Evolutionary conservation across 306 rosid species (phyloP), one percentile per base, ranked within the genome.

Genomic region (Vigna angularis): DNA sequence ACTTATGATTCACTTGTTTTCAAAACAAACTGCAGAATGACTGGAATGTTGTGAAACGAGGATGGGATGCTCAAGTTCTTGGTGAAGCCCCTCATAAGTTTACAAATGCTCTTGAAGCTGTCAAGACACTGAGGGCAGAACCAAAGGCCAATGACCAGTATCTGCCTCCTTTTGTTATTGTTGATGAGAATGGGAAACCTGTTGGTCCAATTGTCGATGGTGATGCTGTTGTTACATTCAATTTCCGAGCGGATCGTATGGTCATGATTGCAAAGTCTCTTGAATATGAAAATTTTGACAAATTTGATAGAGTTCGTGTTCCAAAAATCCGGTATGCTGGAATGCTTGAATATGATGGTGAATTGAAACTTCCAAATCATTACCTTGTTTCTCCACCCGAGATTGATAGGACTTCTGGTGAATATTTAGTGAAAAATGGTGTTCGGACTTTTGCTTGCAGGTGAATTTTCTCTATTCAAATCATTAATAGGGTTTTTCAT

Each of bases 21-120:
- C 32, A 15, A 49, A 67, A 73, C 72, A 38, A 78, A 57, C 63
- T 91, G 69, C 91, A 96, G 99, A 96, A 96, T 83, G 99, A 96
- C 69, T 96, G 99, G 99, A 53, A 48, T 18, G 99, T 96, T 68
- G 97, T 96, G 83, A 96, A 96, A 75, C 90, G 99, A 49, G 99
- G 99, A n/a, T 96, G 99, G 99, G 94, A 96, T 86, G 99, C 99
- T 65, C 99, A 96, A 82, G 99, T 96, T 84, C 99, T 96, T 61
- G 99, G 99, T 45, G 97, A 96, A 89, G 99, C 98, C 28, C 97
- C 99, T 51, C 6, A 86, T 76, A 91, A 96, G 75, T 93, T 96
- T 75, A 89, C 24, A 71, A 91, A 8, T 83, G 91, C 91, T 17
- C 50, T 93, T 81, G 99, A 96, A 79, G 99, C 96, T 71, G 84